A percentile compares a stretch with the other conserved stretches of the same genome.
Conservation (phyloP, 257 asterid genomes). For the Craterostigma plantagineum region DNA sequence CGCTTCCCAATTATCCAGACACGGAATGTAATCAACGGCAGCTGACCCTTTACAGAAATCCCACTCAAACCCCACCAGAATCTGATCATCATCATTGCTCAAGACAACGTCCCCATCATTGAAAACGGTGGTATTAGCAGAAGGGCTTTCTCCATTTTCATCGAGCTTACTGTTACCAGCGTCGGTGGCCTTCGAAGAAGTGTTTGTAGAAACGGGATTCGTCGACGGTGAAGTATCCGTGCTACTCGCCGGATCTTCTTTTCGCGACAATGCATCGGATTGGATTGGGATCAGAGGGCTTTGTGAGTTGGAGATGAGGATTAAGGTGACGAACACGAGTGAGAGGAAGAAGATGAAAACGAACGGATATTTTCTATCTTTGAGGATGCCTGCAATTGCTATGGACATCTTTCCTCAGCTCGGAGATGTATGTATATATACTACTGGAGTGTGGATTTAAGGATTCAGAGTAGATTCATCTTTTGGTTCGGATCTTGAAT, state of each 20-base stretch:
- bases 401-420: slow-evolving; percentile 21
- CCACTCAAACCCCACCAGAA: slow-evolving; percentile 34
- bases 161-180: no score
- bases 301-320: slow-evolving; percentile 53
- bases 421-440: no score
- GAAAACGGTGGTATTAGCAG: neutral
- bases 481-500: slow-evolving; percentile 8
- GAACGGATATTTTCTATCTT: slow-evolving; percentile 63
- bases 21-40: slow-evolving; percentile 67
- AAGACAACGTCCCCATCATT: neutral
- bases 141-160: neutral
- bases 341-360: slow-evolving; percentile 42
- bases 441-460: no score
- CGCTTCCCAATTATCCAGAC: slow-evolving; percentile 66
- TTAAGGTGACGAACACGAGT: slow-evolving; percentile 34
- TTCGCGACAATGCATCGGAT: slow-evolving; percentile 12
- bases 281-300: slow-evolving; percentile 11
- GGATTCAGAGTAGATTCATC: neutral
- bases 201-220: no score
- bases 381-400: slow-evolving; percentile 36
- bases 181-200: no score
- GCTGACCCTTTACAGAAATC: slow-evolving; percentile 28
- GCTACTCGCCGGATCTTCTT: slow-evolving; percentile 14
- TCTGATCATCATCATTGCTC: slow-evolving; percentile 9
- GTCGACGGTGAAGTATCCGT: neutral